Percentiles rank a stretch among this genome's conserved stretches.
These are phyloP conservation scores for Dichotomopilus funicola DNA, from an alignment of 2,329 filamentous ascomycete species.

Conservation along the genomic window DNA sequence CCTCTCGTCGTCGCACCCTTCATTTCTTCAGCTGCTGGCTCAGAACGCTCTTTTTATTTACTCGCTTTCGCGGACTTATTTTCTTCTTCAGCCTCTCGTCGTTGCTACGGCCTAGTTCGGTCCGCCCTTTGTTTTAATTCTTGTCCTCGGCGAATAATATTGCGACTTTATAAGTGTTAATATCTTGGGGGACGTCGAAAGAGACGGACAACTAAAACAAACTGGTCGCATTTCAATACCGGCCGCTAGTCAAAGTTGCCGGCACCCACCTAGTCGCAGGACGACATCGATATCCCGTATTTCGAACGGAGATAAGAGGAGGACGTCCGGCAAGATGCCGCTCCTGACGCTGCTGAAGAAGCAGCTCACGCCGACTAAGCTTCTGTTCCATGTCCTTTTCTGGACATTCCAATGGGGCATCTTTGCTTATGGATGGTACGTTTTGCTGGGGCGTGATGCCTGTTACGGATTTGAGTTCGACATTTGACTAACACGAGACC, in stretches of 20 bases:
- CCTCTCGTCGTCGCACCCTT: slow-evolving; percentile 32
- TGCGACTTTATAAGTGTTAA: slow-evolving; percentile 11
- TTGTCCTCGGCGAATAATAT: slow-evolving; percentile 1
- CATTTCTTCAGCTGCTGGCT: slow-evolving; percentile 51
- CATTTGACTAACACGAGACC: slow-evolving; percentile 20
- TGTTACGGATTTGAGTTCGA: background rate
- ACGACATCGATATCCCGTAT: slow-evolving; percentile 41
- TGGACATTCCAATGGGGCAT: slow-evolving; percentile 70
- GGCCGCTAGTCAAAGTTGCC: slow-evolving; percentile 11
- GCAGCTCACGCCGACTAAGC: slow-evolving; percentile 63
- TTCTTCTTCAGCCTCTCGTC: slow-evolving; percentile 8
- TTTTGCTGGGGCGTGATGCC: background rate
- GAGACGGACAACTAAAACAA: background rate
- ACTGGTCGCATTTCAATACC: background rate
- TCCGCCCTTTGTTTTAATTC: background rate
- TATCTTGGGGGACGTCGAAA: slow-evolving; percentile 1
- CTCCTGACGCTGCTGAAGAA: slow-evolving; percentile 43
- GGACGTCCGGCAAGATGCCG: slow-evolving; percentile 35
- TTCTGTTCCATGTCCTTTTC: slow-evolving; percentile 75
- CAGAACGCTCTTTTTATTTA: slow-evolving; percentile 45
- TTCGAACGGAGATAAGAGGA: slow-evolving; percentile 20
- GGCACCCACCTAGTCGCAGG: slow-evolving; percentile 43
- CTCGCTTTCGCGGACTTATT: slow-evolving; percentile 21
- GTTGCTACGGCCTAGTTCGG: background rate
- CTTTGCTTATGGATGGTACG: slow-evolving; percentile 84